Evolutionary conservation across 2,329 filamentous ascomycete genomes (phyloP), one percentile per base, ranked within the genome.

Genomic region (Aspergillus piperis): DNA sequence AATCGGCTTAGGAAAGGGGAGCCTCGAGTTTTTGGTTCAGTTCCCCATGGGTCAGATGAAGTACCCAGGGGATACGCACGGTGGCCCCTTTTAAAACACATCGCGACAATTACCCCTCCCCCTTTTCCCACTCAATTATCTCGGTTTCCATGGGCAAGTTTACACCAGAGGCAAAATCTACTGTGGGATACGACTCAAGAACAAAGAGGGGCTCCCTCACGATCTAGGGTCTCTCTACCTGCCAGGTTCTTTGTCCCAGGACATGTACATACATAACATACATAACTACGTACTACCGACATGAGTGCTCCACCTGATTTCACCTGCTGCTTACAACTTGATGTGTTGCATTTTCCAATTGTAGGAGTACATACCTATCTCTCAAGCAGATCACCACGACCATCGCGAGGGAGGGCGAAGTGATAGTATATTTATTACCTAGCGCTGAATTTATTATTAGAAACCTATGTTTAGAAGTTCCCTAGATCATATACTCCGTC

Each of bases 401-500:
- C 23, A 27, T 30, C 25, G n/a, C 8, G 30, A 49, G 8, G 19
- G 17, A 44, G 41, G 32, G 32, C 4, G 4, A 36, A 13, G 32
- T 36, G 17, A 50, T 11, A 8, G 8, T 19, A 30, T n/a, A 49
- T 25, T n/a, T 49, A 17, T 13, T 30, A 49, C 47, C 8, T 15
- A 30, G 15, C n/a, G 10, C 25, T 50, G 13, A 17, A 25, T 5
- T 41, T 55, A 55, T 55, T 55, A 55, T 55, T 55, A 55, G 53
- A 55, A 55, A 55, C 15, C 53, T 55, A 55, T 36, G 53, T 55
- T 55, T 55, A 55, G 53, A 55, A 50, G 25, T 30, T 19, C 8
- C 15, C 21, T 42, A 42, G 15, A 36, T 36, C 32, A 36, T 36
- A 36, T 27, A 15, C 44, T 49, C 44, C 25, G 25, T 49, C 39